phyloP scores from a whole-genome alignment of 208 protist species.

The Crithidia expoeki region DNA sequence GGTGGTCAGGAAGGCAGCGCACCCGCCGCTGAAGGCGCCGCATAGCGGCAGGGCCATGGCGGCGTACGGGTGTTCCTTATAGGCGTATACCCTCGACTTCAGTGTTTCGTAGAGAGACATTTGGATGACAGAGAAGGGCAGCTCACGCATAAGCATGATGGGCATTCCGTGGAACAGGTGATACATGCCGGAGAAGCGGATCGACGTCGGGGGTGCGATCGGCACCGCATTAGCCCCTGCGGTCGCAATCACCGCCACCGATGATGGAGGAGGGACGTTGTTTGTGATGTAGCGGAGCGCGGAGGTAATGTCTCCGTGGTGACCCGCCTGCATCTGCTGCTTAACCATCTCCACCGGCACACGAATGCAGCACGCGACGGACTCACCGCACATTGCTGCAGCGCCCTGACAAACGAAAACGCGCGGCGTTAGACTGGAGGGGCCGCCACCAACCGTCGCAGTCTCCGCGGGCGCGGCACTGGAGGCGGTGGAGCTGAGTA shows the following conservation, averaged over 20 bases:
- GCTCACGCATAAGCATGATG: constrained; percentile 85
- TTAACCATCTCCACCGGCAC: constrained; percentile 93
- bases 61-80: constrained; percentile 39
- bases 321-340: constrained; percentile 88
- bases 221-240: not conserved
- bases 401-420: constrained; percentile 49
- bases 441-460: not conserved
- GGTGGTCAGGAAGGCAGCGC: constrained; percentile 89
- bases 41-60: constrained; percentile 60
- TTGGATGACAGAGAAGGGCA: constrained; percentile 93
- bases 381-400: constrained; percentile 83
- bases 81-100: constrained; percentile 49
- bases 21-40: constrained; percentile 84
- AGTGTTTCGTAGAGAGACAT: constrained; percentile 92
- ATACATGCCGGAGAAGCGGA: constrained; percentile 49
- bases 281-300: constrained; percentile 60
- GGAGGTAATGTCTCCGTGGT: constrained; percentile 42
- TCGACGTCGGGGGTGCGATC: constrained; percentile 3
- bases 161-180: constrained; percentile 83
- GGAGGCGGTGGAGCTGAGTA: constrained; percentile 13
- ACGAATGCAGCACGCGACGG: constrained; percentile 81
- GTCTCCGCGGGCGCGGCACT: not conserved
- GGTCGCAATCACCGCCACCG: not conserved
- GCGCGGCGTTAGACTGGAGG: constrained; percentile 3
- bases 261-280: constrained; percentile 27